Evolutionary conservation across 768 basidiomycete genomes (phyloP).

Genomic region (Tulasnella sp.): DNA sequence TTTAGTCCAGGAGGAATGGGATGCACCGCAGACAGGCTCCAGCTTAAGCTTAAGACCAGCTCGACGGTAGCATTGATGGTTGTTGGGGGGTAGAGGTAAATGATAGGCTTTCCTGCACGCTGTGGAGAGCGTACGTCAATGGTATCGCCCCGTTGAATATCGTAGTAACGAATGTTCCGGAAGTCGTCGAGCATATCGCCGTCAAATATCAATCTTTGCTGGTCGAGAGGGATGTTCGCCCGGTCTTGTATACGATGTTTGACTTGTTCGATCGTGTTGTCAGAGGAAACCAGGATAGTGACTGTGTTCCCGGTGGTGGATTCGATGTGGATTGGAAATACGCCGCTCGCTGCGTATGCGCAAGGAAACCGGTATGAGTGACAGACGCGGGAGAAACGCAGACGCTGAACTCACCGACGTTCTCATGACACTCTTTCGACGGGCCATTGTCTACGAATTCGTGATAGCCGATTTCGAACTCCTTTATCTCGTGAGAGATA

Average conservation of each 20-base stretch:
- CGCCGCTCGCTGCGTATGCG: background rate
- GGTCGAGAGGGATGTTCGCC: conserved; percentile 45
- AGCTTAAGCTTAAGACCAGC: conserved; percentile 45
- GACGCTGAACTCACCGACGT: too few relatives aligned
- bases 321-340: background rate
- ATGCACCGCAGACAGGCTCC: conserved; percentile 47
- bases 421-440: background rate
- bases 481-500: background rate
- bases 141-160: background rate
- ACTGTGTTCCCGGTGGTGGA: conserved; percentile 40
- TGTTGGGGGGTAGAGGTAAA: background rate
- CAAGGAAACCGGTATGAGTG: background rate
- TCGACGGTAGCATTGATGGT: conserved; percentile 40
- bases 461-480: background rate
- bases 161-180: background rate
- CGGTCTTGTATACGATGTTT: conserved; percentile 45
- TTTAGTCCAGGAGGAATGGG: conserved; percentile 41
- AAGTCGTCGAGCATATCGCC: conserved; percentile 43
- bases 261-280: conserved; percentile 44
- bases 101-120: background rate
- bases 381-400: too few relatives aligned
- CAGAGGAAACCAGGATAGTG: conserved; percentile 40
- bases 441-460: background rate
- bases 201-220: conserved; percentile 44
- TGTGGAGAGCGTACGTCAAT: background rate